Conservation (phyloP, 2,329 filamentous ascomycete genomes). For the Ophiostoma ips region DNA sequence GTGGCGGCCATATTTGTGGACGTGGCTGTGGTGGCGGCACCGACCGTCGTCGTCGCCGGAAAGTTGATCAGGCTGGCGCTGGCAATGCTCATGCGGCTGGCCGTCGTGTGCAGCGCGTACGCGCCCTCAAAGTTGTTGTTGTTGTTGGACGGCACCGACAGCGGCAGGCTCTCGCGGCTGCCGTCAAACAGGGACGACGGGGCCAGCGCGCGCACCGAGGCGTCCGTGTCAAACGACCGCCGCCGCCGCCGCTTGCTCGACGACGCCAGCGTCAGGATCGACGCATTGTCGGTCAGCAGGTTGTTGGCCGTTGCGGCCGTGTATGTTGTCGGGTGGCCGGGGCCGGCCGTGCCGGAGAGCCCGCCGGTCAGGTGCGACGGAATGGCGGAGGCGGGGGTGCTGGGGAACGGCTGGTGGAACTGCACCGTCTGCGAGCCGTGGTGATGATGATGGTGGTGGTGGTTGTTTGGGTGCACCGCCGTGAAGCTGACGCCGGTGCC, state of each 20-base stretch:
- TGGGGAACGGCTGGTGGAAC: constrained; percentile 53
- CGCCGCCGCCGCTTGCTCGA: constrained; percentile 66
- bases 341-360: constrained; percentile 14
- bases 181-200: constrained; percentile 72
- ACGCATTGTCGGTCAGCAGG: constrained; percentile 71
- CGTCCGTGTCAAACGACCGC: constrained; percentile 72
- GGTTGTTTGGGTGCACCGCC: constrained; percentile 26
- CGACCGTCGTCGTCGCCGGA: constrained; percentile 23
- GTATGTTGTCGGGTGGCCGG: constrained; percentile 54
- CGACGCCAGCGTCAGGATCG: constrained; percentile 71
- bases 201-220: constrained; percentile 71
- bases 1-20: constrained; percentile 14
- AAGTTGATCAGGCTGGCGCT: constrained; percentile 1
- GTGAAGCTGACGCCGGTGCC: constrained; percentile 7
- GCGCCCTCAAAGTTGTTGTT: constrained; percentile 50
- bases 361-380: constrained; percentile 51
- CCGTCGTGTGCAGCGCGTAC: constrained; percentile 34
- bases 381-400: constrained; percentile 54
- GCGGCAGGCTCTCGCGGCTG: constrained; percentile 63
- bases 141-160: constrained; percentile 64
- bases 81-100: constrained; percentile 17
- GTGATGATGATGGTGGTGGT: not conserved
- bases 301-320: constrained; percentile 69
- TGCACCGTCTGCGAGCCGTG: constrained; percentile 39
- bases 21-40: not conserved